phyloP scores from a whole-genome alignment of 2,329 filamentous ascomycete species.

The Claviceps maximensis region DNA sequence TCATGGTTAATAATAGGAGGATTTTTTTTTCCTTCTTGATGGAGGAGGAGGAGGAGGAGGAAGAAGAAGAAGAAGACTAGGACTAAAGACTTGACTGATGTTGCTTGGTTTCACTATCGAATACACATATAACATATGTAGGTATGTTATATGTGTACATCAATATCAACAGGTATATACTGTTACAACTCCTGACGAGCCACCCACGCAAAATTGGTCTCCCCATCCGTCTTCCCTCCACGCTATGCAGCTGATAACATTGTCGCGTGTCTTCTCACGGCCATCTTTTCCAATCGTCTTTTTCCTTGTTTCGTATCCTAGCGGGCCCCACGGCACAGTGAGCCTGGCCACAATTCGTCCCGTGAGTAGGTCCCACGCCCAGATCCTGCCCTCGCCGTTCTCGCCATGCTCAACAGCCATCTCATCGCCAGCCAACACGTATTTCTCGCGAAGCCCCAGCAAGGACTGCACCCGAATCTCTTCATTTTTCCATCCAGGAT shows the following conservation, averaged over 20 bases:
- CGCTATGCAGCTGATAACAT: slow-evolving; percentile 48
- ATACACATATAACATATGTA: background rate
- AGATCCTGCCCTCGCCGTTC: slow-evolving; percentile 44
- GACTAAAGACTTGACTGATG: too few relatives aligned
- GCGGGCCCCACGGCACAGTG: slow-evolving; percentile 41
- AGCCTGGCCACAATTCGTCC: slow-evolving; percentile 55
- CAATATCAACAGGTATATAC: slow-evolving; percentile 36
- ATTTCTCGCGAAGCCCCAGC: slow-evolving; percentile 62
- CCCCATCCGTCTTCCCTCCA: slow-evolving; percentile 51
- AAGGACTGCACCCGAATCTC: slow-evolving; percentile 63
- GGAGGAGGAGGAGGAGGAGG: too few relatives aligned
- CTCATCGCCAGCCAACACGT: slow-evolving; percentile 73
- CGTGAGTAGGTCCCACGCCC: slow-evolving; percentile 74
- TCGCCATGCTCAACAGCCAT: slow-evolving; percentile 20
- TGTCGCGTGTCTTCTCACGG: slow-evolving; percentile 43
- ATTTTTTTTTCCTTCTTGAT: background rate
- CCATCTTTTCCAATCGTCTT: slow-evolving; percentile 45
- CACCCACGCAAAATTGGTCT: slow-evolving; percentile 51
- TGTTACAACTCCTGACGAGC: slow-evolving; percentile 52
- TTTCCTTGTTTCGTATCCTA: slow-evolving; percentile 33
- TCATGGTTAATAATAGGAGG: background rate
- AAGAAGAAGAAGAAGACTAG: too few relatives aligned
- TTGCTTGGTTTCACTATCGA: background rate
- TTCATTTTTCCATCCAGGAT: slow-evolving; percentile 45
- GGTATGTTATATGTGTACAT: slow-evolving; percentile 8